These are phyloP conservation scores for Chaetomiaceae sp. DNA, from an alignment of 2,329 filamentous ascomycete species.

Conservation along the genomic window DNA sequence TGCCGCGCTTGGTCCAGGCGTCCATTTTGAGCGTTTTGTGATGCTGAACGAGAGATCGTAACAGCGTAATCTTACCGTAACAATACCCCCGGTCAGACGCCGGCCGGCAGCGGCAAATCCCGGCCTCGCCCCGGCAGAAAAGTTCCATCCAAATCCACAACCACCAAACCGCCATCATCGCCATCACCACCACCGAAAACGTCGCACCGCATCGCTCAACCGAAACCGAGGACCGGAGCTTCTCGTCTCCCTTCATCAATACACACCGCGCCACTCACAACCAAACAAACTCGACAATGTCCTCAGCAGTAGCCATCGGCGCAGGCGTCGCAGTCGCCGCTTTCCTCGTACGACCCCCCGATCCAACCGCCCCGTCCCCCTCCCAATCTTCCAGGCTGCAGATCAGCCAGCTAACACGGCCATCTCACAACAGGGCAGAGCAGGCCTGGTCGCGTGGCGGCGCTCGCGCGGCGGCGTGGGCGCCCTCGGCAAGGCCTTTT, in stretches of 20 bases:
- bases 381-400: background rate
- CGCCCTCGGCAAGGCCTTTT: slow-evolving; percentile 84
- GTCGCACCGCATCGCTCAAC: background rate
- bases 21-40: no score
- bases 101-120: slow-evolving; percentile 17
- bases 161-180: slow-evolving; percentile 7
- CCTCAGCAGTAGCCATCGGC: slow-evolving; percentile 55
- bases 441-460: slow-evolving; percentile 83
- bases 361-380: background rate
- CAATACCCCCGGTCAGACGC: background rate
- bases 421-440: slow-evolving; percentile 65
- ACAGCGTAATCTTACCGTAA: background rate
- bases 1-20: no score
- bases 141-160: slow-evolving; percentile 16
- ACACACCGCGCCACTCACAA: background rate
- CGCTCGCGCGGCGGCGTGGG: slow-evolving; percentile 74
- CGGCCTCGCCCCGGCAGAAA: slow-evolving; percentile 19
- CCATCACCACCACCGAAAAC: slow-evolving; percentile 31
- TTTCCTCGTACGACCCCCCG: slow-evolving; percentile 48
- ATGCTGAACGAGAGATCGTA: no score
- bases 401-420: background rate
- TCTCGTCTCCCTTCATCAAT: no score
- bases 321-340: slow-evolving; percentile 61
- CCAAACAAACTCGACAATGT: slow-evolving; percentile 41
- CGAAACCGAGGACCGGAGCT: background rate